phyloP scores from a whole-genome alignment of 2,329 filamentous ascomycete genomes.

The Monilinia aucupariae region DNA sequence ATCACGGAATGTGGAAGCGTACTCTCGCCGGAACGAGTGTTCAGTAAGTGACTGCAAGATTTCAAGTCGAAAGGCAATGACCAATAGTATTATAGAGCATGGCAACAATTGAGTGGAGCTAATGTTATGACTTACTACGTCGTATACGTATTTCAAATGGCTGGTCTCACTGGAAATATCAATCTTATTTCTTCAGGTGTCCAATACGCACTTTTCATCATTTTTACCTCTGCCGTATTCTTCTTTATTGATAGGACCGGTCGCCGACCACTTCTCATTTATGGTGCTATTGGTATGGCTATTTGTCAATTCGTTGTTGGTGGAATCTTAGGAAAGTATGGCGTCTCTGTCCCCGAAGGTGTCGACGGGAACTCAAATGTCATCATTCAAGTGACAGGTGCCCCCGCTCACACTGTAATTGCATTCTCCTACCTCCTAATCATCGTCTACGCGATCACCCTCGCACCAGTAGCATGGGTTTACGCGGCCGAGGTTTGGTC shows the following conservation, averaged over 20 bases:
- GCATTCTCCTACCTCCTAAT: conserved; percentile 60
- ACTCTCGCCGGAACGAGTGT: conserved; percentile 25
- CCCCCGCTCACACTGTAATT: conserved; percentile 57
- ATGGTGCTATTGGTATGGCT: conserved; percentile 39
- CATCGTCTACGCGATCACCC: conserved; percentile 55
- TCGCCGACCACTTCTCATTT: conserved; percentile 29
- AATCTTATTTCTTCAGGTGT: conserved; percentile 31
- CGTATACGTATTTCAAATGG: conserved; percentile 38
- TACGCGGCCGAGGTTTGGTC: conserved; percentile 62
- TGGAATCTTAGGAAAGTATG: conserved; percentile 40
- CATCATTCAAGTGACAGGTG: conserved; percentile 45
- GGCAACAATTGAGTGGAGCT: conserved; percentile 25
- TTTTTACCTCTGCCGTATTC: conserved; percentile 22
- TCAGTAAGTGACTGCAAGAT: not conserved
- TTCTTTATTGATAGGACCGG: conserved; percentile 28
- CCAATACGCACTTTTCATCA: conserved; percentile 29
- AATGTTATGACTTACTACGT: conserved; percentile 36
- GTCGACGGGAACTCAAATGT: conserved; percentile 43
- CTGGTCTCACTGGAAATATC: conserved; percentile 35
- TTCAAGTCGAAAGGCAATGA: not conserved
- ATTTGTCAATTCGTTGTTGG: conserved; percentile 44
- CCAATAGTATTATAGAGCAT: conserved; percentile 26
- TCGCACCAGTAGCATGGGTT: conserved; percentile 59
- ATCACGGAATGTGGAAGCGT: conserved; percentile 53
- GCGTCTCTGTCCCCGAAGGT: conserved; percentile 41